These are phyloP conservation scores for Perkinsus olseni DNA, from an alignment of 169 alveolate genomes.

Conservation along the genomic window DNA sequence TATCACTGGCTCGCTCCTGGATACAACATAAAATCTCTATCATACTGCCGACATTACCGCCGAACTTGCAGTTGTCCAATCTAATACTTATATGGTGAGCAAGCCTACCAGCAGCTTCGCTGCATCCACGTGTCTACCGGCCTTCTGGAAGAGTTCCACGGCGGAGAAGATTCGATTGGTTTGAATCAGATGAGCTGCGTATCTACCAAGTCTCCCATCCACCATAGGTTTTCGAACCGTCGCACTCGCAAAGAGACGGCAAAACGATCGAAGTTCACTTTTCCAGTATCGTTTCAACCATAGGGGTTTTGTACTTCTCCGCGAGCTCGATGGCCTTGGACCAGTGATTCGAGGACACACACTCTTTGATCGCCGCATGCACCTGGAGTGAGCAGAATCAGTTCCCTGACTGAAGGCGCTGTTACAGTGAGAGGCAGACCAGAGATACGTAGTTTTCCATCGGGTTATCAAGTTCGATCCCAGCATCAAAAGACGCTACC, in stretches of 20 bases:
- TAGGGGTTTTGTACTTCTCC: constrained; percentile 65
- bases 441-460: constrained; percentile 17
- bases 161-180: constrained; percentile 67
- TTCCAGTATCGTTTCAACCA: constrained; percentile 70
- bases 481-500: background rate
- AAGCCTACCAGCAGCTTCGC: constrained; percentile 51
- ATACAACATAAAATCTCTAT: no score
- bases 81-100: background rate
- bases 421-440: constrained; percentile 14
- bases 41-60: no score
- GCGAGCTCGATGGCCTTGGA: constrained; percentile 79
- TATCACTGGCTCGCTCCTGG: constrained; percentile 17
- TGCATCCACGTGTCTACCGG: constrained; percentile 76
- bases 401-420: constrained; percentile 63
- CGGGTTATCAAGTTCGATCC: background rate
- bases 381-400: constrained; percentile 58
- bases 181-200: constrained; percentile 55
- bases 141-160: constrained; percentile 73
- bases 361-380: constrained; percentile 75
- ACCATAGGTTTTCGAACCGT: no score
- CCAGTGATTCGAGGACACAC: constrained; percentile 79
- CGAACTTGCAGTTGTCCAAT: no score
- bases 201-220: constrained; percentile 22
- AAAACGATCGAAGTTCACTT: constrained; percentile 52
- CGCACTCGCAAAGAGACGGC: constrained; percentile 10